These are phyloP conservation scores for Naganishia cerealis DNA, from an alignment of 1,284 basidiomycete species.

Conservation along the genomic window DNA sequence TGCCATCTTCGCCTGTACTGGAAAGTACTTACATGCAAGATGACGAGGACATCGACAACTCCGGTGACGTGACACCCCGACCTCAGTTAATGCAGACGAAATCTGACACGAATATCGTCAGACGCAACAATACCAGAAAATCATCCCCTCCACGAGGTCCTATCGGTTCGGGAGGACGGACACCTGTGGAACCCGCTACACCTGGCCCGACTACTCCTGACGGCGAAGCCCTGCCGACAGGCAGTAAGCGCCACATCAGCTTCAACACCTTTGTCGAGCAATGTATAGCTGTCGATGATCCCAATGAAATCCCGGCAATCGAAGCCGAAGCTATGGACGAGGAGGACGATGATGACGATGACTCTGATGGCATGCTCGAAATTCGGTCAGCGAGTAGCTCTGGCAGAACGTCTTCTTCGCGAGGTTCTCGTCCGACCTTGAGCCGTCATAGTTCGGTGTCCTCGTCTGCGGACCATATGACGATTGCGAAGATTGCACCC, in stretches of 20 bases:
- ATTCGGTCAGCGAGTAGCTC: slow-evolving; percentile 56
- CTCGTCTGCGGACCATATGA: slow-evolving; percentile 65
- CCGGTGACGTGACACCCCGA: slow-evolving; percentile 53
- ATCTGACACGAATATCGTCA: slow-evolving; percentile 72
- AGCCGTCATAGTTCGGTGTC: slow-evolving; percentile 44
- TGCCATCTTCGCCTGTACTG: slow-evolving; percentile 61
- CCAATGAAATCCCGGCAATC: slow-evolving; percentile 40
- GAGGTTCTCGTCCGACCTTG: slow-evolving; percentile 45
- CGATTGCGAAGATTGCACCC: slow-evolving; percentile 91
- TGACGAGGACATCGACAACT: slow-evolving; percentile 51
- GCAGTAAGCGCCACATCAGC: slow-evolving; percentile 78
- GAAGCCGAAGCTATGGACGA: slow-evolving; percentile 41
- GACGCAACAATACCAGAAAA: slow-evolving; percentile 38
- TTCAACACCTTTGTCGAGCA: slow-evolving; percentile 99
- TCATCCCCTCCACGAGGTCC: slow-evolving; percentile 38
- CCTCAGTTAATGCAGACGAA: slow-evolving; percentile 72
- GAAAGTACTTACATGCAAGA: slow-evolving; percentile 49
- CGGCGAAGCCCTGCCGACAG: slow-evolving; percentile 18
- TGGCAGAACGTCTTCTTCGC: slow-evolving; percentile 37
- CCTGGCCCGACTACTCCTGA: background rate
- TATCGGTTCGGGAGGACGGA: slow-evolving; percentile 28
- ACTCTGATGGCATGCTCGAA: slow-evolving; percentile 67
- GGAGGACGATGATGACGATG: slow-evolving; percentile 58
- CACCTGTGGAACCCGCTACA: slow-evolving; percentile 13
- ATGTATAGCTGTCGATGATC: slow-evolving; percentile 80